phyloP scores from a whole-genome alignment of 345 rosid species.

The Corchorus olitorius region DNA sequence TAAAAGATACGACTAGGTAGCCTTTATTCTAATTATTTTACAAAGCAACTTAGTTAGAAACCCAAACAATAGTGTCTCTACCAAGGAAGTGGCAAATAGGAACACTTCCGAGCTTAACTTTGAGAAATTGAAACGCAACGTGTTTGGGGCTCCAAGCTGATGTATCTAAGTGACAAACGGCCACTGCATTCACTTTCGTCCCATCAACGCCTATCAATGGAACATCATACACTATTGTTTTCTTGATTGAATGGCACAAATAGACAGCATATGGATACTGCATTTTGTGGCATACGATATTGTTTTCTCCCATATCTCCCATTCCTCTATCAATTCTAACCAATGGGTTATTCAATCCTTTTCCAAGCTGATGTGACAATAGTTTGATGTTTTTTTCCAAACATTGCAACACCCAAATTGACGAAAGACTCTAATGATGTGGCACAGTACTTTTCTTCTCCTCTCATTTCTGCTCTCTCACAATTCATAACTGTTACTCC shows the following conservation, averaged over 20 bases:
- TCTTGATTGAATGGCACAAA: conserved; percentile 64
- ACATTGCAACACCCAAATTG: conserved; percentile 59
- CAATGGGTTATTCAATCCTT: conserved; percentile 40
- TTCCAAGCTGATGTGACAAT: conserved; percentile 54
- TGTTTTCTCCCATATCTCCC: conserved; percentile 42
- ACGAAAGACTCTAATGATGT: conserved; percentile 78
- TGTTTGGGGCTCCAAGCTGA: conserved; percentile 79
- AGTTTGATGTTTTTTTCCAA: conserved; percentile 56
- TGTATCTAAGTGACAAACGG: conserved; percentile 79
- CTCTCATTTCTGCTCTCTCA: conserved; percentile 45
- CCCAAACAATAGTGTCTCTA: conserved; percentile 61
- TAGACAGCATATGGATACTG: conserved; percentile 68
- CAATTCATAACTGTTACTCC: conserved; percentile 59
- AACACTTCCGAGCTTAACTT: conserved; percentile 66
- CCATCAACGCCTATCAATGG: conserved; percentile 63
- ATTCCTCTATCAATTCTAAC: conserved; percentile 43
- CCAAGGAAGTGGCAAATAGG: conserved; percentile 77
- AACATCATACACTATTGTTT: conserved; percentile 53
- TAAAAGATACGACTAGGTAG: too few relatives aligned
- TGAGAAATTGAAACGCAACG: conserved; percentile 62
- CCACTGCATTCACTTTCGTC: conserved; percentile 54
- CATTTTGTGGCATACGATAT: conserved; percentile 76
- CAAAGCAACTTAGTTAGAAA: conserved; percentile 28
- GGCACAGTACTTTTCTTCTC: conserved; percentile 72
- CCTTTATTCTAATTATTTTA: too few relatives aligned